phyloP scores from a whole-genome alignment of 352 stramenopile species.

The Globisporangium spinosum region DNA sequence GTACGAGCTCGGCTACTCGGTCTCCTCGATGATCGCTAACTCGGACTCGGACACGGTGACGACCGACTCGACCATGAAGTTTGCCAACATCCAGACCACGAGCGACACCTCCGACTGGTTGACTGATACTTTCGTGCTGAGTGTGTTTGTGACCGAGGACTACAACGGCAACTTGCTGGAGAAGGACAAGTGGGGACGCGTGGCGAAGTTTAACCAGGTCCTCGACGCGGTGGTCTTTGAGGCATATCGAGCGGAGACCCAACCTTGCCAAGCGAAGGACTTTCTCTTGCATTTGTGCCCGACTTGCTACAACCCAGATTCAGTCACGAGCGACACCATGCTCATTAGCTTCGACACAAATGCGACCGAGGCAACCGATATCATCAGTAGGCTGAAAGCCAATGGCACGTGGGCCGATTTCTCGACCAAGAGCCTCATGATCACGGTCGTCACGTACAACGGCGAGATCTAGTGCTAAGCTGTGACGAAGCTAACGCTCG shows the following conservation, averaged over 20 bases:
- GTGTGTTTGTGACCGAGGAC: slow-evolving; percentile 43
- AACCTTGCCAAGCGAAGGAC: slow-evolving; percentile 29
- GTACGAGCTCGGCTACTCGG: slow-evolving; percentile 31
- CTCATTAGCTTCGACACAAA: slow-evolving; percentile 51
- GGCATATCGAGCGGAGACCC: slow-evolving; percentile 19
- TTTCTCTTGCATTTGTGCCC: slow-evolving; percentile 41
- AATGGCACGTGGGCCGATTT: slow-evolving; percentile 38
- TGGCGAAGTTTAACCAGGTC: slow-evolving; percentile 35
- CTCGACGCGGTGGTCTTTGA: slow-evolving; percentile 35
- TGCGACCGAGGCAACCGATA: slow-evolving; percentile 20
- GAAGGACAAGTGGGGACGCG: slow-evolving; percentile 24
- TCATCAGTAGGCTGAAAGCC: slow-evolving; percentile 27
- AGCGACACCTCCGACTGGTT: slow-evolving; percentile 47
- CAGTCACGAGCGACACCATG: slow-evolving; percentile 20
- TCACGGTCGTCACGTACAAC: slow-evolving; percentile 54
- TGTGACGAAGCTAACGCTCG: slow-evolving; percentile 34
- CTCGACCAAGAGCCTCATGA: slow-evolving; percentile 32
- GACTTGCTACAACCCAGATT: slow-evolving; percentile 34
- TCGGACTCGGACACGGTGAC: too few species aligned
- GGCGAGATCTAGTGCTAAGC: slow-evolving; percentile 45
- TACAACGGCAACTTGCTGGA: slow-evolving; percentile 41
- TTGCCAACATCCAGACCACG: slow-evolving; percentile 36
- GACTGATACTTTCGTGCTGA: slow-evolving; percentile 34
- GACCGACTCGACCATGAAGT: slow-evolving; percentile 43
- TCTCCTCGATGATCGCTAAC: slow-evolving; percentile 31